phyloP scores from a whole-genome alignment of 495 filamentous ascomycete genomes.

The Rostrohypoxylon terebratum region DNA sequence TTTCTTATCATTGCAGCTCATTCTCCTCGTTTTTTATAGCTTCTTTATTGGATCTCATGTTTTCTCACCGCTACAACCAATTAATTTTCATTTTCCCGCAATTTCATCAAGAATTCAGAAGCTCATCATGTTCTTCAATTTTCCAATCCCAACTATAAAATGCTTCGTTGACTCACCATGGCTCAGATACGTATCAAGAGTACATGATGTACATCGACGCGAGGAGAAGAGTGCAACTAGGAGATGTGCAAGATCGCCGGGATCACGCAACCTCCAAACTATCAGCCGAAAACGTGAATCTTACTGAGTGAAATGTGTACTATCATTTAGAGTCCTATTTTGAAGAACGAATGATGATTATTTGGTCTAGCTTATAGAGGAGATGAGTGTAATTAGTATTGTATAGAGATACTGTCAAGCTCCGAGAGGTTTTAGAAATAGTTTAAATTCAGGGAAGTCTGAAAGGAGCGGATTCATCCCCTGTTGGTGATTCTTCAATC shows the following conservation, averaged over 20 bases:
- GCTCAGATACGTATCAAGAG: slow-evolving; percentile 70
- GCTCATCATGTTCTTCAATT: background rate
- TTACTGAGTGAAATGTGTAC: slow-evolving; percentile 39
- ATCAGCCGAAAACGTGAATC: slow-evolving; percentile 33
- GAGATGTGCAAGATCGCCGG: slow-evolving; percentile 46
- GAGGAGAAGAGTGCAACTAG: slow-evolving; percentile 64
- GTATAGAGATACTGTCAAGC: too few relatives aligned
- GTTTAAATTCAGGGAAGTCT: too few relatives aligned
- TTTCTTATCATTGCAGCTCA: background rate
- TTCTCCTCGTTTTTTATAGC: background rate
- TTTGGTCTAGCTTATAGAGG: too few relatives aligned
- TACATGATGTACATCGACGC: slow-evolving; percentile 87
- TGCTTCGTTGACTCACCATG: background rate
- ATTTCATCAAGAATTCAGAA: background rate
- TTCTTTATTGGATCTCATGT: background rate
- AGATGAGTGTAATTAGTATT: too few relatives aligned
- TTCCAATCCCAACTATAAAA: background rate
- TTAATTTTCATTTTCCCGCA: background rate
- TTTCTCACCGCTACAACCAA: background rate
- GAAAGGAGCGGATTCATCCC: too few relatives aligned
- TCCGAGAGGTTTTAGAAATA: too few relatives aligned
- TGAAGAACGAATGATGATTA: background rate
- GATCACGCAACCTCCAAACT: slow-evolving; percentile 26
- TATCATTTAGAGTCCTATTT: background rate
- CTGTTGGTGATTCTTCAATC: too few relatives aligned